Conservation (phyloP, 345 rosid genomes). For the Erysimum cheiranthoides region DNA sequence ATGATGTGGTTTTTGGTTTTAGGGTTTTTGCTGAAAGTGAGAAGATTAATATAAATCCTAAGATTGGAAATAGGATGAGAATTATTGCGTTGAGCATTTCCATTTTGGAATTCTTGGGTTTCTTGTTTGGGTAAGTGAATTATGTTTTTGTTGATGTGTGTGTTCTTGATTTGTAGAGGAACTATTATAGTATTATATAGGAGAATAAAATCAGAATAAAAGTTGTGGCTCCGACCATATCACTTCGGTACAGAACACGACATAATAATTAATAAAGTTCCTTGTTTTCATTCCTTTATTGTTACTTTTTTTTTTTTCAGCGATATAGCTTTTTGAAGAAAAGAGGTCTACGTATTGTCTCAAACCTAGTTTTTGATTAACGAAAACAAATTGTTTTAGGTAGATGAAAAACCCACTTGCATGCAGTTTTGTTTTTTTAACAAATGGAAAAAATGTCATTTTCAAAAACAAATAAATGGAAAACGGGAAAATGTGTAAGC, state of each 20-base stretch:
- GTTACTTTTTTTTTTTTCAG: neutral
- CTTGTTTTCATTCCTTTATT: neutral
- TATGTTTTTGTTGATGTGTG: constrained; percentile 7
- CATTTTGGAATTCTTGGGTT: constrained; percentile 18
- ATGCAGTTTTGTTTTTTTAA: neutral
- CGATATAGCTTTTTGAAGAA: neutral
- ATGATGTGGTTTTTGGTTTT: constrained; percentile 10
- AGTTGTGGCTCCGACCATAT: constrained; percentile 41
- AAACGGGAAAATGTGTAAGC: neutral
- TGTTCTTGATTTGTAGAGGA: constrained; percentile 16
- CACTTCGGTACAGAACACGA: constrained; percentile 14
- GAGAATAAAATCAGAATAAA: constrained; percentile 3
- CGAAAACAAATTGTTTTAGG: neutral
- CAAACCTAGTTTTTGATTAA: neutral
- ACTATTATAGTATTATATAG: constrained; percentile 18
- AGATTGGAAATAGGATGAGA: constrained; percentile 11
- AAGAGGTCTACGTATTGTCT: neutral
- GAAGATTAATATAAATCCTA: constrained; percentile 27
- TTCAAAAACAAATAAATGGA: neutral
- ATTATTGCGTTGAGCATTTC: constrained; percentile 10
- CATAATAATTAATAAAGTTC: neutral
- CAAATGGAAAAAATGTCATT: neutral
- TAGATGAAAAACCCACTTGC: neutral
- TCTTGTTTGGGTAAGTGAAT: constrained; percentile 17
- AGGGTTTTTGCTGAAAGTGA: constrained; percentile 25